phyloP scores from a whole-genome alignment of 2,329 filamentous ascomycete species.

The Ophiostoma australiae region DNA sequence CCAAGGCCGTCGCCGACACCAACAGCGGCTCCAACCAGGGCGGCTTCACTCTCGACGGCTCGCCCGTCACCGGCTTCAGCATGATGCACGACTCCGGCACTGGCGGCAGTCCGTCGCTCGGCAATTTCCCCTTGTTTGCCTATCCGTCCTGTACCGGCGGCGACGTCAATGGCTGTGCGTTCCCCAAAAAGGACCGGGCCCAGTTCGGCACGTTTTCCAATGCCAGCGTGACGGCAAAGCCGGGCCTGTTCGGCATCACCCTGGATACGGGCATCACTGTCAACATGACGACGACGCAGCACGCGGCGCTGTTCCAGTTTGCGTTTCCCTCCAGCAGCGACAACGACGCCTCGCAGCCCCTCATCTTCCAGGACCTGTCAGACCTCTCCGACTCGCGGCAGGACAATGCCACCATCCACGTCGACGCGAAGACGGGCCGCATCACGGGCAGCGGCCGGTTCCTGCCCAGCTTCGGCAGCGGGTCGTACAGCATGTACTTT shows the following conservation, averaged over 20 bases:
- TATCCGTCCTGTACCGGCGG: constrained; percentile 56
- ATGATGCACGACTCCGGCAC: constrained; percentile 57
- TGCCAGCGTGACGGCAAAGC: not conserved
- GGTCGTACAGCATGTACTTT: constrained; percentile 56
- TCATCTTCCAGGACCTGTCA: not conserved
- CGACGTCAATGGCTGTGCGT: constrained; percentile 31
- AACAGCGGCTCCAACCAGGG: constrained; percentile 51
- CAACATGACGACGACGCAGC: constrained; percentile 65
- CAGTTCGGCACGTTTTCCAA: not conserved
- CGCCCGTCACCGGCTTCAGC: constrained; percentile 51
- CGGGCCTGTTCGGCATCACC: constrained; percentile 59
- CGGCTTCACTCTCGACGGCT: constrained; percentile 50
- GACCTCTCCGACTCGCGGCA: not conserved
- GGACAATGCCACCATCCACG: not conserved
- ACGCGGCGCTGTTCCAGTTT: constrained; percentile 61
- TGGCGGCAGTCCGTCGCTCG: constrained; percentile 57
- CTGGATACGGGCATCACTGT: constrained; percentile 54
- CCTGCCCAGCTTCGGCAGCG: constrained; percentile 59
- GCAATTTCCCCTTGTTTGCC: constrained; percentile 69
- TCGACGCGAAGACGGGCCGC: constrained; percentile 43
- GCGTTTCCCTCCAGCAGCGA: constrained; percentile 48
- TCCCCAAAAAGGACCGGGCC: not conserved
- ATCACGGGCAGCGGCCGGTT: constrained; percentile 61
- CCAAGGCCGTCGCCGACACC: constrained; percentile 55
- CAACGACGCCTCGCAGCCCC: not conserved